Conservation (phyloP, 345 rosid genomes). For the Bruguiera sexangula region DNA sequence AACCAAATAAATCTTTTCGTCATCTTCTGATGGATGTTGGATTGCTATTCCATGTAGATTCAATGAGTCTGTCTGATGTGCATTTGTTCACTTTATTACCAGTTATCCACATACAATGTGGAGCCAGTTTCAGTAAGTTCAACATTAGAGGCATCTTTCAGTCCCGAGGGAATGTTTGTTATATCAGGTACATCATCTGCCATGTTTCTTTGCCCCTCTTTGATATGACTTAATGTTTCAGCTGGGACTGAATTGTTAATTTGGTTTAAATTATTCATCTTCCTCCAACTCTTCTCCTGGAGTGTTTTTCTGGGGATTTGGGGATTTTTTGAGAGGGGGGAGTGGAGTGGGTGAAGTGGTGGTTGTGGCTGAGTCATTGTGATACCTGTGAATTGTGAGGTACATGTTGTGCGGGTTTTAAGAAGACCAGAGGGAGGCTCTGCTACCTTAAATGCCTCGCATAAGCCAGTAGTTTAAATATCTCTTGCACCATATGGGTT, state of each 20-base stretch:
- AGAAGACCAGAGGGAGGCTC: too few species aligned
- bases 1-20: background rate
- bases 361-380: too few species aligned
- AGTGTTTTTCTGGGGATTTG: constrained; percentile 5
- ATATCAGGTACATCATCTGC: constrained; percentile 55
- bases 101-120: constrained; percentile 82
- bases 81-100: constrained; percentile 17
- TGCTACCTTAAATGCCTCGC: too few species aligned
- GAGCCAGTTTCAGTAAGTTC: constrained; percentile 74
- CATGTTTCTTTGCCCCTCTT: background rate
- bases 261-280: too few species aligned
- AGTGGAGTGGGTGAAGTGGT: too few species aligned
- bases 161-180: constrained; percentile 94
- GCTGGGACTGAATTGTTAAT: background rate
- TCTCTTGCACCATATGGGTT: too few species aligned
- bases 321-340: background rate
- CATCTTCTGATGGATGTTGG: background rate
- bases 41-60: background rate
- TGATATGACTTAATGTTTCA: background rate
- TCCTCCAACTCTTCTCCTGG: too few species aligned
- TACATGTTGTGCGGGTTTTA: too few species aligned
- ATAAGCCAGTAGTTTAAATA: too few species aligned
- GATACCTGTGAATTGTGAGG: too few species aligned
- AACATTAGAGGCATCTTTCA: constrained; percentile 92
- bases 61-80: constrained; percentile 12